These are phyloP conservation scores for Casuarina cunninghamiana DNA, from an alignment of 306 rosid genomes.

Conservation along the genomic window DNA sequence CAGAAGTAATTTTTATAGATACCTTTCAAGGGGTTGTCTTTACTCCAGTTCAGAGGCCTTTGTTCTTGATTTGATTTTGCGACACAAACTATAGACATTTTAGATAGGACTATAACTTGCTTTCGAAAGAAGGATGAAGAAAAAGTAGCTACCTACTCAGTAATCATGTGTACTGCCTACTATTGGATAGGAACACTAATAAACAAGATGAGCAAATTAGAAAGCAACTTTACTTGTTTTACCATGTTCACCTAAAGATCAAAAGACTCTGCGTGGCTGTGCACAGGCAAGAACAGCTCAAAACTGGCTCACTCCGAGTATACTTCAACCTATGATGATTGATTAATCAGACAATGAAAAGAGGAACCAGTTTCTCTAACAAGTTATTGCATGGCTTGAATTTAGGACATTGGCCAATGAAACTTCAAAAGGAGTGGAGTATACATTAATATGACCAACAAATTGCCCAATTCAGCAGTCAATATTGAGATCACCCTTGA, in stretches of 20 bases:
- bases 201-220: background rate
- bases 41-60: background rate
- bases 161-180: background rate
- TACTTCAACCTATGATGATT: background rate
- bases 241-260: background rate
- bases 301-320: background rate
- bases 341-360: background rate
- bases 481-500: no score
- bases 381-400: background rate
- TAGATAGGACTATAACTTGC: background rate
- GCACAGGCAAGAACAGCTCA: background rate
- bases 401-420: background rate
- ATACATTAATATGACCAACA: background rate
- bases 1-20: background rate
- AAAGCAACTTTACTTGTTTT: background rate
- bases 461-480: no score
- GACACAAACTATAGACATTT: background rate
- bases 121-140: background rate
- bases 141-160: background rate
- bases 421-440: background rate
- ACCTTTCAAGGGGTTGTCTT: background rate
- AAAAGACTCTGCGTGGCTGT: background rate
- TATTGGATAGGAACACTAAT: background rate
- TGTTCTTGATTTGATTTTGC: background rate
- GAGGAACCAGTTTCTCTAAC: background rate